Conservation (phyloP, 176 grass and related monocot genomes). For the barley (Hordeum vulgare) region DNA sequence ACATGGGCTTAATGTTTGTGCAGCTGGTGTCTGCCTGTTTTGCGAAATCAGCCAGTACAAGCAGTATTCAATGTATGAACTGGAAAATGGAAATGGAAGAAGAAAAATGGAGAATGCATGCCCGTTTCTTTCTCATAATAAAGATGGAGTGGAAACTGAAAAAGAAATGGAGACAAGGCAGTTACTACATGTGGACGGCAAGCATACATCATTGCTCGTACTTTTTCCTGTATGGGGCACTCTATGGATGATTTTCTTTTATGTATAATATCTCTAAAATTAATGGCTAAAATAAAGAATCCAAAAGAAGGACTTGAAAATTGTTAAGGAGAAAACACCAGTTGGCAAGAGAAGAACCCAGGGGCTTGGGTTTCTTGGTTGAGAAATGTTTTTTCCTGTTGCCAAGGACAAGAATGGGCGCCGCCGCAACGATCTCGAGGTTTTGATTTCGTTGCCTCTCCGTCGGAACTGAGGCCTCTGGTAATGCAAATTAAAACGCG, state of each 20-base stretch:
- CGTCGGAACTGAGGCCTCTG: not conserved
- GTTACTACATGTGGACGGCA: constrained; percentile 10
- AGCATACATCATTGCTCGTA: constrained; percentile 8
- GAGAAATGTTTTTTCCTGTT: not conserved
- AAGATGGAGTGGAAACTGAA: not conserved
- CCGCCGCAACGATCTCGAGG: not conserved
- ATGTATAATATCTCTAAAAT: not conserved
- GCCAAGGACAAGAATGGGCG: not conserved
- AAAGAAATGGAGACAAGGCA: not conserved
- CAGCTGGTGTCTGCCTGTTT: constrained; percentile 40
- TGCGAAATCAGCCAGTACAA: constrained; percentile 22
- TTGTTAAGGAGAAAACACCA: not conserved
- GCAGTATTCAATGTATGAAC: constrained; percentile 36
- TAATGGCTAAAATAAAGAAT: not conserved
- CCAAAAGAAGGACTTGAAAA: not conserved
- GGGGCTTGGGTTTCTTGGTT: not conserved
- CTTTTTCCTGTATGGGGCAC: constrained; percentile 21
- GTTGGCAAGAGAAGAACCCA: not conserved
- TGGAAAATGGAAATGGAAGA: not conserved
- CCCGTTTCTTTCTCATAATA: not conserved
- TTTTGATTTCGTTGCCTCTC: not conserved
- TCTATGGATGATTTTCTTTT: not conserved
- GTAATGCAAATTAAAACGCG: not conserved
- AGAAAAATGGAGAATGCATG: not conserved
- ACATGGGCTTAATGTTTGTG: constrained; percentile 38